Base-by-base conservation (phyloP, 768 basidiomycete genomes). In the Auricularia cornea region DNA sequence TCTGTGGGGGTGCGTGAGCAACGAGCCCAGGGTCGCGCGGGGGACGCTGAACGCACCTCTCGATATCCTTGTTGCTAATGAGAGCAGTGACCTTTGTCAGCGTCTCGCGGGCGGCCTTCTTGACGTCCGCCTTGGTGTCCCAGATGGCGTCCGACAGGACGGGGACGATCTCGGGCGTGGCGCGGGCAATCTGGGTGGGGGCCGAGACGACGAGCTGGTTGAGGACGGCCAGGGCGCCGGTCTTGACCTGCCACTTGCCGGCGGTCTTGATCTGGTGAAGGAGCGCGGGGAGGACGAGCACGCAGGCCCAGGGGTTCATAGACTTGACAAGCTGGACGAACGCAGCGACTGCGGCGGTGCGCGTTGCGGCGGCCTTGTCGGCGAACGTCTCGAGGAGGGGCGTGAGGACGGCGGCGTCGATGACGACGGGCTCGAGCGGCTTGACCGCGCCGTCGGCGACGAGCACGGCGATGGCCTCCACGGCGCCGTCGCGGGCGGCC, bases 51-150 rank as follows among this genome's bases (percentile, higher is more conserved):
- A 29, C 54, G 26, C 6, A 57, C 54, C 86, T 87, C 85, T 92
- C 89, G 64, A 92, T 94, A 79, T 96, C 95, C 88, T 97, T 98
- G 89, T 98, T 98, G 69, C 94, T 94, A 68, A 97, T 85, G 68
- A 98, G 81, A 71, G 92, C 92, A 71, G 91, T 93, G 67, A 94
- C 88, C 82, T 94, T 95, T 70, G 92, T 92, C 72, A 98, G 87
- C 66, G 94, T 88, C 75, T 91, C 88, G 73, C 93, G 92, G 65
- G 96, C 94, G 41, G 92, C 91, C 83, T 98, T 97, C 88, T 98
- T 98, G 76, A 98, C 96, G 68, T 97, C 94, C 57, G 94, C 87
- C 80, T 98, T 98, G 77, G 94, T 96, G 77, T 97, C 95, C 96
- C 96, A 98, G 70, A 98, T 96, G 64, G 90, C 93, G 72, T 94